A percentile compares a stretch with the other conserved stretches of the same genome.
These are phyloP conservation scores for Cladorrhinum sp. DNA, from an alignment of 2,329 filamentous ascomycete genomes.

Conservation along the genomic window DNA sequence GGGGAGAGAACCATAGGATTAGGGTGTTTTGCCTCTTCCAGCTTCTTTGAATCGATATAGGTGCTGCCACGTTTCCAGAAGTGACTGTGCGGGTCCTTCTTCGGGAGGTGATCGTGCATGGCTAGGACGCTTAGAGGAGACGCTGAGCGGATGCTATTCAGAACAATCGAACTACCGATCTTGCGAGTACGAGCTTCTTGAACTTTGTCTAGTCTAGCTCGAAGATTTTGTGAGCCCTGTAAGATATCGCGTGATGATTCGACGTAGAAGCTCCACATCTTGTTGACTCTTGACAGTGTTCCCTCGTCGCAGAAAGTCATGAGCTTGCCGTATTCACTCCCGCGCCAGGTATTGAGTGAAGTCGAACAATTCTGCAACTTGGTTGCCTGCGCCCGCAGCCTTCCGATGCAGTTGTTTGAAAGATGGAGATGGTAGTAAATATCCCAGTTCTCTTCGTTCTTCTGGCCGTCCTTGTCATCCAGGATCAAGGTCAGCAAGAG, in stretches of 20 bases:
- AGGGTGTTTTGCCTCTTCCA: not conserved
- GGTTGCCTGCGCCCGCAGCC: constrained; percentile 40
- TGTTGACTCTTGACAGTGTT: constrained; percentile 1
- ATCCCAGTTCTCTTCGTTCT: constrained; percentile 43
- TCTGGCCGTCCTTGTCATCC: constrained; percentile 34
- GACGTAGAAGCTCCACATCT: constrained; percentile 6
- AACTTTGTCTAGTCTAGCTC: too few species aligned
- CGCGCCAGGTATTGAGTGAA: constrained; percentile 43
- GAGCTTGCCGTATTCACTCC: constrained; percentile 39
- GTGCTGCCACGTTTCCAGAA: constrained; percentile 5
- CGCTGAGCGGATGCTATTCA: too few species aligned
- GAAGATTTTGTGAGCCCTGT: too few species aligned
- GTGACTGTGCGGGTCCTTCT: not conserved
- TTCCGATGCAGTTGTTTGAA: constrained; percentile 32
- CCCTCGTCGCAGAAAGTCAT: constrained; percentile 9
- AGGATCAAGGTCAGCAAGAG: constrained; percentile 50
- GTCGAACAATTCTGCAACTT: constrained; percentile 40
- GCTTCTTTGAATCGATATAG: not conserved
- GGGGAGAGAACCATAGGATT: constrained; percentile 45
- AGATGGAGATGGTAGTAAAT: constrained; percentile 54
- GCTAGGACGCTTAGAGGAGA: too few species aligned
- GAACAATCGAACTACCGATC: too few species aligned
- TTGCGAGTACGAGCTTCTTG: too few species aligned
- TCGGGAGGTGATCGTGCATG: too few species aligned
- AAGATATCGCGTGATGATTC: too few species aligned